Evolutionary conservation across 345 rosid species (phyloP).

Genomic region (Euclidium syriacum): DNA sequence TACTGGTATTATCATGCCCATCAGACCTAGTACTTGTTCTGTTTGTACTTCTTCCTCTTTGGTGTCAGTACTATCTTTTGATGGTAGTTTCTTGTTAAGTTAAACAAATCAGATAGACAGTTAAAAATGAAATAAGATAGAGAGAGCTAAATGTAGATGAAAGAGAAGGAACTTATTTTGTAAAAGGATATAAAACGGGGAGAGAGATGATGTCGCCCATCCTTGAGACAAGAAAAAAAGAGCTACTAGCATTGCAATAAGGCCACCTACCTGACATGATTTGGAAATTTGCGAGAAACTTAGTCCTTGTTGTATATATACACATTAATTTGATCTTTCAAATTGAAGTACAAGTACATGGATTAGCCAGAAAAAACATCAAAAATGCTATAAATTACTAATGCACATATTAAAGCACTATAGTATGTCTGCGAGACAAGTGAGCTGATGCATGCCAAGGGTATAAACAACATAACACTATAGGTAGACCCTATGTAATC

Average conservation of each 20-base stretch:
- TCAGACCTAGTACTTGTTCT: constrained; percentile 60
- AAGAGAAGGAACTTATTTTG: neutral
- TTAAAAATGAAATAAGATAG: neutral
- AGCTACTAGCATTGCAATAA: constrained; percentile 78
- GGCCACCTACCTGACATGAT: constrained; percentile 76
- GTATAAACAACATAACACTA: neutral
- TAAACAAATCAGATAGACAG: constrained; percentile 24
- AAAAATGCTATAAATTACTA: neutral
- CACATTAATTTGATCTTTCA: neutral
- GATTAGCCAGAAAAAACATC: neutral
- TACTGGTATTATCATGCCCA: constrained; percentile 72
- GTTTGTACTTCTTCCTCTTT: constrained; percentile 40
- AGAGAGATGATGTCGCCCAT: constrained; percentile 81
- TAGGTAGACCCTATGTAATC: neutral
- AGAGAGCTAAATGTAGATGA: neutral
- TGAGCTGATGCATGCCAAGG: neutral
- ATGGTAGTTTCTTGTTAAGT: constrained; percentile 64
- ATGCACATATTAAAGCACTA: neutral
- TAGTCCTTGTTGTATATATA: neutral
- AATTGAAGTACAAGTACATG: neutral
- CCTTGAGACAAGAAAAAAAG: constrained; percentile 91
- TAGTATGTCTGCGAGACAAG: neutral
- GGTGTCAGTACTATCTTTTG: constrained; percentile 43
- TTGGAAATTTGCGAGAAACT: neutral
- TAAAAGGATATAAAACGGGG: constrained; percentile 88